Base-by-base conservation (phyloP, 192 early-diverging fungal species). In the Chytriomyces sp. region DNA sequence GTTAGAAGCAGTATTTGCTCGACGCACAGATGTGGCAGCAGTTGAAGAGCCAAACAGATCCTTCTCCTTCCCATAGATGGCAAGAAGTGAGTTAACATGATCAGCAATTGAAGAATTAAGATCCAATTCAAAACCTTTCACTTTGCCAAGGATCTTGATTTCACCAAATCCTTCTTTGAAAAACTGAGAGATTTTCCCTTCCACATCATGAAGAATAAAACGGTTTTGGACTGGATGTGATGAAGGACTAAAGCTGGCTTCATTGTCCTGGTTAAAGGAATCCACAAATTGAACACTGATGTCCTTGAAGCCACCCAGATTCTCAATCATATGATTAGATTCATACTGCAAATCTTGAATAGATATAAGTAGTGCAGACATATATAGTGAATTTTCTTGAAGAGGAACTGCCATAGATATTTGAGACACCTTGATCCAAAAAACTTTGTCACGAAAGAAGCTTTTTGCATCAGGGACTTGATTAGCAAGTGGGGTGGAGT, bases 51-150 rank as follows among this genome's bases (percentile, higher is more conserved):
- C 37, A 39, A 59, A 70, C n/a, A 40, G 4, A 10, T 77, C 82
- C 78, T 81, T 83, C 52, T 88, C 88, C 36, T 74, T 78, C 33
- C 82, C 80, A 69, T 90, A 91, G 22, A 93, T 88, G 17, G 80
- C 84, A 14, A 73, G 78, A 6, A 93, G 78, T 12, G 75, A 80
- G 72, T 88, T 90, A 58, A 91, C 76, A 76, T 91, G 85, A 17
- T 86, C 84, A 0, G 89, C 81, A 61, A 93, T 83, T 12, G 76
- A 78, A 10, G 89, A 84, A 60, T 91, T 90, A 36, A 93, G 72
- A 39, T 92, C 88, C 7, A 93, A 64, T 53, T 90, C 85, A 70
- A 93, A 93, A 3, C 92, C 92, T 40, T 82, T 79, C 2, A 92
- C 87, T 3, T 81, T 67, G 1, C 89, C 86, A 61, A 85, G 73